Evolutionary conservation across 2,329 filamentous ascomycete species (phyloP).

Genomic region (Capronia coronata): DNA sequence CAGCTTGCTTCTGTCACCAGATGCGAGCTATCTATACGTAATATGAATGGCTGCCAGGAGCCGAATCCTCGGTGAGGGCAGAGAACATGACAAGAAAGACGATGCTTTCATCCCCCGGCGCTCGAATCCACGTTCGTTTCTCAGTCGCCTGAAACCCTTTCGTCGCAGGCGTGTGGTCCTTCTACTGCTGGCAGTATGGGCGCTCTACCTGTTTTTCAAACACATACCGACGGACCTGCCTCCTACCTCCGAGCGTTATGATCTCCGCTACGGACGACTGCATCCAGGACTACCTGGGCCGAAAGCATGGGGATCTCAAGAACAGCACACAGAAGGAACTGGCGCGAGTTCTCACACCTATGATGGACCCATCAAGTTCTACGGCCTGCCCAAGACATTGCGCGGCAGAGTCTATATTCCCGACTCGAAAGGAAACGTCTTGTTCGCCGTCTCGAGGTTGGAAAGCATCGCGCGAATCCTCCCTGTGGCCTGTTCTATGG

Average conservation of each 20-base stretch:
- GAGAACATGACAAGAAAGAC: constrained; percentile 18
- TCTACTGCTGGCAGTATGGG: constrained; percentile 42
- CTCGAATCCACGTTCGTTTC: constrained; percentile 4
- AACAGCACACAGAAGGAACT: background rate
- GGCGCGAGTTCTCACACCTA: constrained; percentile 39
- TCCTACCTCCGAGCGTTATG: constrained; percentile 32
- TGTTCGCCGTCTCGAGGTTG: constrained; percentile 72
- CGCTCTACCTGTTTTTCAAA: constrained; percentile 59
- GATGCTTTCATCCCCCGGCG: constrained; percentile 10
- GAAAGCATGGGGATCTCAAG: constrained; percentile 1
- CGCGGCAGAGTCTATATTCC: constrained; percentile 4
- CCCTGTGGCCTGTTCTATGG: constrained; percentile 85
- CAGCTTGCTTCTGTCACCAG: background rate
- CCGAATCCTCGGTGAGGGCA: constrained; percentile 15
- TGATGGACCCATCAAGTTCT: constrained; percentile 64
- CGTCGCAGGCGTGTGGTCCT: constrained; percentile 47
- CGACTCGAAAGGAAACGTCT: constrained; percentile 55
- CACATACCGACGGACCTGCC: constrained; percentile 53
- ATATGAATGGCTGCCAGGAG: constrained; percentile 25
- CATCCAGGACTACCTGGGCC: constrained; percentile 1
- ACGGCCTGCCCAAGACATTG: constrained; percentile 47
- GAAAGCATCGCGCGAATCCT: constrained; percentile 66
- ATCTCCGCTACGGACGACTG: constrained; percentile 23
- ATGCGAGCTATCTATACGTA: constrained; percentile 5
- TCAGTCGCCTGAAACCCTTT: constrained; percentile 31